Percentiles rank a stretch among this genome's conserved stretches.
Conservation (phyloP, 2,329 filamentous ascomycete genomes). For the Fusarium tanahbumbuense region DNA sequence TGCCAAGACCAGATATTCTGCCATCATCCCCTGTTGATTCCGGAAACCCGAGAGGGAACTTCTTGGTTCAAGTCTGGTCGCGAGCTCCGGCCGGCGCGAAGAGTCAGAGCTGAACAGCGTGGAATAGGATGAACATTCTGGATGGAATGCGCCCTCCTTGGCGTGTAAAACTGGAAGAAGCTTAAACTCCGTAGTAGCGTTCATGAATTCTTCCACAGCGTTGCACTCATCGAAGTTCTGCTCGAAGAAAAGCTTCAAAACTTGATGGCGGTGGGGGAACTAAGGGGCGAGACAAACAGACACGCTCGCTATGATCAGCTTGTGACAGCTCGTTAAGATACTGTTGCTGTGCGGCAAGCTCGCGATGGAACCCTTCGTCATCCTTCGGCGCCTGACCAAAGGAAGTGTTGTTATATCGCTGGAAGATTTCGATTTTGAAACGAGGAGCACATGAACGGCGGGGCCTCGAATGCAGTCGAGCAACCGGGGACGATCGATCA, state of each 20-base stretch:
- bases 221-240: neutral
- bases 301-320: neutral
- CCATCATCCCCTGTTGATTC: no score
- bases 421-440: neutral
- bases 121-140: neutral
- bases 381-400: neutral
- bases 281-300: fast-evolving
- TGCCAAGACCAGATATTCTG: no score
- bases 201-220: neutral
- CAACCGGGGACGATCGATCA: neutral
- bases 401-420: neutral
- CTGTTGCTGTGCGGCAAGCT: neutral
- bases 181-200: neutral
- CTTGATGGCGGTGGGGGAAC: fast-evolving
- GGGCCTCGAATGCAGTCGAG: neutral
- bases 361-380: neutral
- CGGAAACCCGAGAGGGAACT: no score
- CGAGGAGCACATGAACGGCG: neutral
- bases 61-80: neutral
- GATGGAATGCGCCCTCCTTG: neutral
- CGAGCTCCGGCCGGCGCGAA: neutral
- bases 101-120: neutral
- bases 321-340: neutral
- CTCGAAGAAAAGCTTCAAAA: neutral
- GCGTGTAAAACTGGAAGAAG: neutral